These are phyloP conservation scores for Poronia punctata DNA, from an alignment of 495 filamentous ascomycete species.

Conservation along the genomic window DNA sequence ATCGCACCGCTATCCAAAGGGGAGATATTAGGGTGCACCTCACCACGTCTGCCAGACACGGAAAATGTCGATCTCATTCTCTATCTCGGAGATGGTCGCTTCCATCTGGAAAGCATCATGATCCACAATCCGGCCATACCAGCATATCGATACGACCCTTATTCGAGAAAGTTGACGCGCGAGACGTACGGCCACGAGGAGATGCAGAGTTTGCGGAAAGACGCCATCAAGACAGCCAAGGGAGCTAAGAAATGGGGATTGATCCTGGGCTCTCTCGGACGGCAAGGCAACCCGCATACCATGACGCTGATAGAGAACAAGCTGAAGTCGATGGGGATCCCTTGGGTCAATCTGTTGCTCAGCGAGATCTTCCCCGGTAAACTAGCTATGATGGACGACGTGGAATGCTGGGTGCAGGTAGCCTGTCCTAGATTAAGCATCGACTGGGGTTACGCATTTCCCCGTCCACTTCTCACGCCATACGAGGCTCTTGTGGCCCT, in stretches of 20 bases:
- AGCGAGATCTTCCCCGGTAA: constrained; percentile 97
- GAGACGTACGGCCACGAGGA: constrained; percentile 86
- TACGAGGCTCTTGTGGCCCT: constrained; percentile 92
- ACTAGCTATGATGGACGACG: constrained; percentile 80
- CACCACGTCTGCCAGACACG: constrained; percentile 58
- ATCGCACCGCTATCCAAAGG: constrained; percentile 88
- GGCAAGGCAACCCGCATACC: constrained; percentile 93
- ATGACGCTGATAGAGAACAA: constrained; percentile 76
- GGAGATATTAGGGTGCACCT: constrained; percentile 94
- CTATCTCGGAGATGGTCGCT: constrained; percentile 92
- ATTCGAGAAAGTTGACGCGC: constrained; percentile 81
- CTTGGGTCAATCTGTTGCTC: constrained; percentile 74
- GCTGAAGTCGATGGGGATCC: constrained; percentile 59
- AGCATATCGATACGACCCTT: constrained; percentile 95
- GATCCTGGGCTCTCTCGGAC: constrained; percentile 84
- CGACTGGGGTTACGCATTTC: constrained; percentile 98
- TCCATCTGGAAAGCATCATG: constrained; percentile 97
- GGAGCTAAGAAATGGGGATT: constrained; percentile 83
- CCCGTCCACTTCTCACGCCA: constrained; percentile 78
- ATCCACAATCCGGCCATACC: constrained; percentile 89
- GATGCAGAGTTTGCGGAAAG: constrained; percentile 71
- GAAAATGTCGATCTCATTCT: constrained; percentile 67
- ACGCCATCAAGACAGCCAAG: constrained; percentile 69
- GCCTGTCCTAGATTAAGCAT: constrained; percentile 93
- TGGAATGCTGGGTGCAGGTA: constrained; percentile 97